These are phyloP conservation scores for Amaranthus cruentus DNA, from an alignment of 148 eudicot genomes.

Conservation along the genomic window DNA sequence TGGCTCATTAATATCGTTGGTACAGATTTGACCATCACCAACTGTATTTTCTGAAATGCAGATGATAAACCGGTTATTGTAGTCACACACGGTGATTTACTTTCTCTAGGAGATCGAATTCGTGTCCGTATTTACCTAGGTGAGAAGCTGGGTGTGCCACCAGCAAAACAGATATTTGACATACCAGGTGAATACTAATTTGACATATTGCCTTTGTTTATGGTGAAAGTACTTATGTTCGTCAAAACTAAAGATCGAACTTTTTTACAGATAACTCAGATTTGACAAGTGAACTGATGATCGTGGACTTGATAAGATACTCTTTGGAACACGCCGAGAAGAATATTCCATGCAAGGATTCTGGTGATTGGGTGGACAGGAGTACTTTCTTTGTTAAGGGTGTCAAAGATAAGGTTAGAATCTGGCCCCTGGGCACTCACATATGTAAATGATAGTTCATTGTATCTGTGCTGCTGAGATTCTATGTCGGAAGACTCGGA, in stretches of 20 bases:
- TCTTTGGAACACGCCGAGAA: conserved; percentile 78
- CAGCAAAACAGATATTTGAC: conserved; percentile 72
- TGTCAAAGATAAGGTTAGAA: conserved; percentile 36
- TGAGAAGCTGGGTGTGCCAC: conserved; percentile 66
- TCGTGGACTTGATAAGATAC: conserved; percentile 51
- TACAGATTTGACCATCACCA: conserved; percentile 1
- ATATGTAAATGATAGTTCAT: neutral
- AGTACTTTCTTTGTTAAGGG: conserved; percentile 14
- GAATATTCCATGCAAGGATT: conserved; percentile 49
- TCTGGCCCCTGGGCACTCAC: conserved; percentile 3
- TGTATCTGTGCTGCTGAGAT: neutral
- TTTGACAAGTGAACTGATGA: conserved; percentile 44
- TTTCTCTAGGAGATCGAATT: conserved; percentile 58
- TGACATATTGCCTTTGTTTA: neutral
- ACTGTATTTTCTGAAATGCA: conserved; percentile 25
- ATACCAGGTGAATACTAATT: conserved; percentile 52
- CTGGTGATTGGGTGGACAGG: conserved; percentile 26
- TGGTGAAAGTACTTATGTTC: neutral
- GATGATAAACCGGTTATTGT: conserved; percentile 89
- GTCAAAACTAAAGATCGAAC: neutral
- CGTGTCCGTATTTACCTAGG: conserved; percentile 67
- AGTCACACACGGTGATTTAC: conserved; percentile 86
- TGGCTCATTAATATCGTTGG: neutral
- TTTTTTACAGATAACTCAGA: conserved; percentile 51
- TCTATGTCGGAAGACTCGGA: too few relatives aligned